phyloP scores from a whole-genome alignment of 2,329 filamentous ascomycete genomes.

The Exophiala viscosa region DNA sequence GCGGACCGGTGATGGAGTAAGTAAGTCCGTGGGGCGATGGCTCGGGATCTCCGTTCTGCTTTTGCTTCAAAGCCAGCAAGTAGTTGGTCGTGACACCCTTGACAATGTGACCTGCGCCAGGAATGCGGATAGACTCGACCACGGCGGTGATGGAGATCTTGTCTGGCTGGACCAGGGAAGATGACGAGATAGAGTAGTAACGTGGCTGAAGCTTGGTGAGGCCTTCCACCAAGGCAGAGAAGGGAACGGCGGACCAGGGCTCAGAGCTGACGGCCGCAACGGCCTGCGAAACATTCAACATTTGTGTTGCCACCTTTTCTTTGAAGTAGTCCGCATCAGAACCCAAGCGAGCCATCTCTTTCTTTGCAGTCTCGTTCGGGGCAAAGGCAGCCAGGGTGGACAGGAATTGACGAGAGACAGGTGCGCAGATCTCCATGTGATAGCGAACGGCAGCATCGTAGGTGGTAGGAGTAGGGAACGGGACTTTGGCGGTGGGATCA shows the following conservation, averaged over 20 bases:
- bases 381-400: constrained; percentile 84
- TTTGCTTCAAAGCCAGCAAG: constrained; percentile 88
- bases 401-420: constrained; percentile 93
- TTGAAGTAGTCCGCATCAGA: constrained; percentile 95
- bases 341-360: constrained; percentile 83
- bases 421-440: constrained; percentile 93
- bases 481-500: constrained; percentile 93
- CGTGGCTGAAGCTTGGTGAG: constrained; percentile 92
- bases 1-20: constrained; percentile 81
- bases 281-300: constrained; percentile 85
- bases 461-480: constrained; percentile 94
- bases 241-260: constrained; percentile 80
- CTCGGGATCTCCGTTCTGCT: constrained; percentile 82
- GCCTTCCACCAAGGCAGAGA: constrained; percentile 91
- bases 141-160: constrained; percentile 94
- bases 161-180: constrained; percentile 86
- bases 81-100: constrained; percentile 98
- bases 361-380: constrained; percentile 77
- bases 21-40: constrained; percentile 79
- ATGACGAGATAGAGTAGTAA: constrained; percentile 99
- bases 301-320: constrained; percentile 72
- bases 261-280: constrained; percentile 69
- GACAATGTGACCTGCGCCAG: constrained; percentile 73
- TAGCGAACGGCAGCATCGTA: constrained; percentile 92
- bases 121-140: constrained; percentile 76